A percentile compares a stretch with the other conserved stretches of the same genome.
Evolutionary conservation across 2,329 filamentous ascomycete species (phyloP).

Genomic region (Meredithiella fracta): DNA sequence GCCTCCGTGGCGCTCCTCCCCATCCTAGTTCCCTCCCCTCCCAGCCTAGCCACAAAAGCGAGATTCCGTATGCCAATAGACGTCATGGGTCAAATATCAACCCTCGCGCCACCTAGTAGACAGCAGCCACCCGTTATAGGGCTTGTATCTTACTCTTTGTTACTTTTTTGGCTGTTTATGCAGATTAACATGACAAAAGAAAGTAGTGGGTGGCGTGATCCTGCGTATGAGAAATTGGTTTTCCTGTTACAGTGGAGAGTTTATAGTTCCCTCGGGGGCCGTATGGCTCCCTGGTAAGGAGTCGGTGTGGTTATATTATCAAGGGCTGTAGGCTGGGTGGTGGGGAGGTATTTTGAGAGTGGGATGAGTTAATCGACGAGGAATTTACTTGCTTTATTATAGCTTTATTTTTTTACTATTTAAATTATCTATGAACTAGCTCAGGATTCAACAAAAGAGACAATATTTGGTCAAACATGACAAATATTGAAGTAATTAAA

Average conservation of each 20-base stretch:
- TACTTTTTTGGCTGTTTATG: no score
- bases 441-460: no score
- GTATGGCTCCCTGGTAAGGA: not conserved
- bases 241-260: not conserved
- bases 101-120: not conserved
- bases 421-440: no score
- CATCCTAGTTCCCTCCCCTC: not conserved
- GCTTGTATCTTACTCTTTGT: no score
- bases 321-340: not conserved
- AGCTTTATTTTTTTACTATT: no score
- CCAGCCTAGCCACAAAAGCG: not conserved
- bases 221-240: not conserved
- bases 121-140: no score
- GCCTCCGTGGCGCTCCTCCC: not conserved
- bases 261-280: not conserved
- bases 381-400: no score
- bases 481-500: no score
- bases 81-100: not conserved
- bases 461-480: no score
- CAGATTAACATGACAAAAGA: not conserved
- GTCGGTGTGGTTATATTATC: not conserved
- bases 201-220: not conserved
- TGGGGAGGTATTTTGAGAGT: not conserved
- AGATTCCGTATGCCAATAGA: not conserved
- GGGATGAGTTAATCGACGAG: no score